phyloP scores from a whole-genome alignment of 306 rosid species.

The Luffa aegyptiaca region DNA sequence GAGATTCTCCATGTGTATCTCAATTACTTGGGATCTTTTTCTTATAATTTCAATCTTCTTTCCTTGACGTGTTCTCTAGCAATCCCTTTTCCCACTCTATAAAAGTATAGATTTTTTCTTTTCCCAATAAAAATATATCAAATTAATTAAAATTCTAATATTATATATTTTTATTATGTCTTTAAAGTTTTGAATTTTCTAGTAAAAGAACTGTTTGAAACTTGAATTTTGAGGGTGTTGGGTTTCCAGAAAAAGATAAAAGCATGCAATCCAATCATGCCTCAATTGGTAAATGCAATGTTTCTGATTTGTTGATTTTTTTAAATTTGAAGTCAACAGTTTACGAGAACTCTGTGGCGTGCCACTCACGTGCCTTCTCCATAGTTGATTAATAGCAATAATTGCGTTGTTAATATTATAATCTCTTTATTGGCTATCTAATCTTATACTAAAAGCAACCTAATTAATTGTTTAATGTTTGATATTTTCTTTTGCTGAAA shows the following conservation, averaged over 20 bases:
- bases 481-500: neutral
- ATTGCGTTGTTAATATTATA: neutral
- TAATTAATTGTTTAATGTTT: conserved; percentile 7
- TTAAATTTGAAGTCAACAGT: neutral
- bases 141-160: too few species aligned
- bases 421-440: neutral
- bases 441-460: neutral
- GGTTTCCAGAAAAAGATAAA: neutral
- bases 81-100: too few species aligned
- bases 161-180: neutral
- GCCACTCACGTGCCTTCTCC: neutral
- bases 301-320: neutral
- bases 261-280: conserved; percentile 5
- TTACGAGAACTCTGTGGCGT: neutral
- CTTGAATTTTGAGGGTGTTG: neutral
- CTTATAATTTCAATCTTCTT: neutral
- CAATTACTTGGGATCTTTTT: neutral
- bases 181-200: neutral
- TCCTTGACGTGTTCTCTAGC: too few species aligned
- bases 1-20: neutral
- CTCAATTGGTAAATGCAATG: conserved; percentile 8
- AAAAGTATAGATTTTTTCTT: too few species aligned
- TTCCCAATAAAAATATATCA: too few species aligned
- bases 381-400: neutral
- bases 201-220: neutral